phyloP scores from a whole-genome alignment of 306 rosid genomes.

The Canavalia gladiata region DNA sequence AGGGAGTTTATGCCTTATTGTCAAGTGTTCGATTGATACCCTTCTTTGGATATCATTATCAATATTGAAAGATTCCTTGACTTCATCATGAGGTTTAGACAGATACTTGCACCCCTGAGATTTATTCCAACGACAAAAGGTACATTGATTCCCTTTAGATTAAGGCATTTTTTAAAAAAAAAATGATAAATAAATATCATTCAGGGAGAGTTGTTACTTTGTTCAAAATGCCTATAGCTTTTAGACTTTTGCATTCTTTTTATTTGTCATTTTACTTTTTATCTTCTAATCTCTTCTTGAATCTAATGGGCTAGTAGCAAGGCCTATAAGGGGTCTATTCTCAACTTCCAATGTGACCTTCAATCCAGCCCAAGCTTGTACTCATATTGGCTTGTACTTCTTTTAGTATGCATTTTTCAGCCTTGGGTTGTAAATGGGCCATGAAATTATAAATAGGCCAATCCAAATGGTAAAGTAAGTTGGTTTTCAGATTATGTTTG shows the following conservation, averaged over 20 bases:
- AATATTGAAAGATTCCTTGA: neutral
- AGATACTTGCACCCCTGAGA: conserved; percentile 19
- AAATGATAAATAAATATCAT: neutral
- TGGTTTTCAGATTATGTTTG: too few relatives aligned
- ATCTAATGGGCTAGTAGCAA: too few relatives aligned
- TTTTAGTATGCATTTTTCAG: too few relatives aligned
- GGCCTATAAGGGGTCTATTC: too few relatives aligned
- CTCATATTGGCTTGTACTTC: too few relatives aligned
- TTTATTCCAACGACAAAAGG: conserved; percentile 11
- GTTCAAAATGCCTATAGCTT: neutral
- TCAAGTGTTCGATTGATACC: conserved; percentile 13
- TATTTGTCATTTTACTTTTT: neutral
- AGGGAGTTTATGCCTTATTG: conserved; percentile 11
- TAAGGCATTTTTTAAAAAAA: neutral
- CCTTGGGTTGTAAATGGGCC: too few relatives aligned
- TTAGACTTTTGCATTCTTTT: neutral
- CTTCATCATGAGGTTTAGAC: neutral
- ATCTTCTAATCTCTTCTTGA: too few relatives aligned
- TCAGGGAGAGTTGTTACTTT: neutral
- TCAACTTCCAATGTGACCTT: too few relatives aligned
- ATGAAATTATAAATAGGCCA: too few relatives aligned
- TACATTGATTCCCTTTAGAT: neutral
- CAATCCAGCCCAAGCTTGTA: too few relatives aligned
- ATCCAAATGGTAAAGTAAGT: too few relatives aligned
- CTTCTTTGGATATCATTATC: neutral